Conservation (phyloP, 768 basidiomycete species). For the Suillus ampliporus region DNA sequence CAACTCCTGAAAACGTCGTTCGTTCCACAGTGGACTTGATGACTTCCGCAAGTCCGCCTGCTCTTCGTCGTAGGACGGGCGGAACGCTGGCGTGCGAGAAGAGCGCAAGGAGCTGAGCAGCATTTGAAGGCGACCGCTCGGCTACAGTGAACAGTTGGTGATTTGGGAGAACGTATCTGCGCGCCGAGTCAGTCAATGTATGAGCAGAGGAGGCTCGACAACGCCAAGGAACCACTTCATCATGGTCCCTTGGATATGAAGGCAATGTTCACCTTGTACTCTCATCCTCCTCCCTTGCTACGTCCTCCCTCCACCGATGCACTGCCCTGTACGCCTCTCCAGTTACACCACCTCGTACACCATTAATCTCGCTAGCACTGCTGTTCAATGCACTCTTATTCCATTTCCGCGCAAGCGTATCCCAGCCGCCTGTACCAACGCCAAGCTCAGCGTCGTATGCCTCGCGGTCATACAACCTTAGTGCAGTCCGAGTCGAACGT, state of each 20-base stretch:
- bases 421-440: constrained; percentile 76
- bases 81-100: constrained; percentile 59
- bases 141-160: constrained; percentile 75
- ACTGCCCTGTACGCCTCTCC: constrained; percentile 71
- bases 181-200: constrained; percentile 1
- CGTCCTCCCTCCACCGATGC: constrained; percentile 82
- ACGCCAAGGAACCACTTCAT: background rate
- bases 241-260: background rate
- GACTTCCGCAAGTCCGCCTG: constrained; percentile 68
- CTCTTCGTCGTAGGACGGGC: constrained; percentile 63
- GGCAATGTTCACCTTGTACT: constrained; percentile 65
- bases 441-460: constrained; percentile 70
- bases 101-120: constrained; percentile 61
- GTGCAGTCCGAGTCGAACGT: constrained; percentile 77
- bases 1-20: background rate
- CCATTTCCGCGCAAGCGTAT: constrained; percentile 80
- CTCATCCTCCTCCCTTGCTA: constrained; percentile 87
- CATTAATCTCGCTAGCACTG: constrained; percentile 42
- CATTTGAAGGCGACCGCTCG: constrained; percentile 72
- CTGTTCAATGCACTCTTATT: constrained; percentile 63
- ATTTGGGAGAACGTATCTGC: constrained; percentile 76
- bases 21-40: constrained; percentile 55
- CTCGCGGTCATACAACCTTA: constrained; percentile 73
- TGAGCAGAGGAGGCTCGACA: background rate
- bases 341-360: constrained; percentile 44